Evolutionary conservation across 1,139 yeast species (phyloP), one percentile per base, ranked within the genome.

Genomic region (Sugiyamaella neomexicana): DNA sequence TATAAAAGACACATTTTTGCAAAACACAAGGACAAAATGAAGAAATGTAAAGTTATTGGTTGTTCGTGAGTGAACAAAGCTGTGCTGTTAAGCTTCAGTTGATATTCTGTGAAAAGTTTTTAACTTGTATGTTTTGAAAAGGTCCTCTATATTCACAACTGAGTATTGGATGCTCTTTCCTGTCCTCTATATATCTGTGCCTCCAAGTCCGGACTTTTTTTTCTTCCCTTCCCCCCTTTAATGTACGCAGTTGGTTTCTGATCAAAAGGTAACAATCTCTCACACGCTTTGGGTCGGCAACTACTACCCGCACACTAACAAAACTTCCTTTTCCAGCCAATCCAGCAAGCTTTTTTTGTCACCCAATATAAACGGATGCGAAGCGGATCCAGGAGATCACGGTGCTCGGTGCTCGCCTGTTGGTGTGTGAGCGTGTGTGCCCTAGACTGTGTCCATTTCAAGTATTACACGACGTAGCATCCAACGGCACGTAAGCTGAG

Each of bases 401-500:
- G 16, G 7, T 37, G 25, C 27, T 16, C 27, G 10, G 36, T 27
- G n/a, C n/a, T 20, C 25, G 25, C 25, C 25, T 3, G 25, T 5
- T 20, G 25, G 5, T 20, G 25, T 3, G 25, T 3, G 25, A 20
- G 25, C n/a, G n/a, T 29, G 8, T 29, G 10, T 42, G 47, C 47
- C 47, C 47, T 44, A 44, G 39, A 16, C 39, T 15, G 29, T 13
- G 47, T 44, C 47, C 47, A 16, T 34, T 31, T 44, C 47, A 31
- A 44, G 47, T 25, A 17, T 15, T 27, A 16, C 37, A 34, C 16
- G 16, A 34, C 16, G 38, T 34, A 34, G 13, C 34, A 9, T 29
- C 34, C 34, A 9, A 9, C n/a, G 25, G 5, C 25, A 20, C 25
- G 25, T 20, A 20, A 20, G 25, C 25, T n/a, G n/a, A n/a, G n/a